phyloP scores from a whole-genome alignment of 139 green algal genomes.

The Micractinium conductrix region DNA sequence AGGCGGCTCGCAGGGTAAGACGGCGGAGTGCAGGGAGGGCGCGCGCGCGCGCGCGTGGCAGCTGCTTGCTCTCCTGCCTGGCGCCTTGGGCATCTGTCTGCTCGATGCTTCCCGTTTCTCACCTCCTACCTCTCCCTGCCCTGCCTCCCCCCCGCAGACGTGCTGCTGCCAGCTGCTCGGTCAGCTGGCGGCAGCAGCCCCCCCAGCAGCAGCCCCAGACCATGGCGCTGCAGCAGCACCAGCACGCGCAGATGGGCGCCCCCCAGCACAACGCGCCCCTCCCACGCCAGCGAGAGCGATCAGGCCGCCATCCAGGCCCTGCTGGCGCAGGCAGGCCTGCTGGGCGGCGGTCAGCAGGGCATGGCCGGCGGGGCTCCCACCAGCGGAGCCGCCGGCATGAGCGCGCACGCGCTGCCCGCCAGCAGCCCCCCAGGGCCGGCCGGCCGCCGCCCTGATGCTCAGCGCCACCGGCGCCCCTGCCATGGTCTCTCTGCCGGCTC shows the following conservation, averaged over 20 bases:
- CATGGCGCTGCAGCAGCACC: constrained; percentile 21
- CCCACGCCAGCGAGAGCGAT: neutral
- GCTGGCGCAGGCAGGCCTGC: constrained; percentile 33
- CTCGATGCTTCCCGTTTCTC: neutral
- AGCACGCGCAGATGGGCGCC: neutral
- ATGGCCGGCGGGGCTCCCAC: neutral
- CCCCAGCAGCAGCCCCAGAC: constrained; percentile 7
- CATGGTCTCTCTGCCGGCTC: neutral
- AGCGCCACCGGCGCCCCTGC: neutral
- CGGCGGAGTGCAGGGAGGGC: neutral
- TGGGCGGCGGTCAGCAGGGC: constrained; percentile 11
- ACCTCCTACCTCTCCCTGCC: neutral
- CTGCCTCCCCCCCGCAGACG: constrained; percentile 21
- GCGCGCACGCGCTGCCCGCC: neutral
- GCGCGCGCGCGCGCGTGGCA: no score
- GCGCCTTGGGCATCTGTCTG: no score
- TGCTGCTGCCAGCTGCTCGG: constrained; percentile 42
- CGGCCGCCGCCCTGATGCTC: constrained; percentile 11
- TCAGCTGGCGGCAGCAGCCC: constrained; percentile 19
- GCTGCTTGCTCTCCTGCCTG: neutral
- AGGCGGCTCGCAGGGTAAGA: neutral
- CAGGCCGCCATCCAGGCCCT: constrained; percentile 35
- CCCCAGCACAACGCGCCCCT: neutral
- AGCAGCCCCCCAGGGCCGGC: neutral
- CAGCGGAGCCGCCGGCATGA: neutral